Base-by-base conservation (phyloP, 257 asterid genomes). In the Parsonsia alboflavescens region DNA sequence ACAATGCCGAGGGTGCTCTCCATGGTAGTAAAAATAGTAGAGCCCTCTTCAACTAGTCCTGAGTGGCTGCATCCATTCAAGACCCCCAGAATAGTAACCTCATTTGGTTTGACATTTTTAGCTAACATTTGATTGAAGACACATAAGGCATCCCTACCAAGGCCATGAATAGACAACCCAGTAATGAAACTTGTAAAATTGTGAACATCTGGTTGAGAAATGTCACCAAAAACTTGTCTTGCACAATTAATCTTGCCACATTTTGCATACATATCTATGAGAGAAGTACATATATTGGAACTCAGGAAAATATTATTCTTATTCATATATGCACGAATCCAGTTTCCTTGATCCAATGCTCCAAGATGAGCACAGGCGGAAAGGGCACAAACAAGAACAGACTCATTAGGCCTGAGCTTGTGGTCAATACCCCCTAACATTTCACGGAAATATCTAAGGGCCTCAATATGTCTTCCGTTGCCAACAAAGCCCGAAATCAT, bases 321-420 rank as follows among this genome's bases (percentile, higher is more conserved):
- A 49, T 81, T 79, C 19, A 89, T 75, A 75, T 80, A 86, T 77
- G 70, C 80, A 64, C 75, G 89, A 73, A 91, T 87, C 90, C 91
- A 84, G 26, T 77, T 81, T 28, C 98, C 98, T 58, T 85, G 96
- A 75, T 85, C 81, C 39, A 89, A 75, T 57, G 91, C 89, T 58
- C 97, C 96, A 12, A 91, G 90, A 80, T 86, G 87, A 70, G 97
- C 93, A 82, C 96, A 93, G 19, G 96, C 93, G 81, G 97, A 89
- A 76, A 93, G 83, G 71, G 95, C 90, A 80, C 89, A 85, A 57
- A 91, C 97, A 53, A 93, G 83, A 80, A 84, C 90, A 63, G 96
- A 93, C 77, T 93, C 98, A 50, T 90, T 89, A 46, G 91, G 92
- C 85, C 79, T 79, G 72, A 71, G 77, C 77, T 84, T 84, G 66